phyloP scores from a whole-genome alignment of 176 grass and related monocot species.

The Oryza meyeriana region DNA sequence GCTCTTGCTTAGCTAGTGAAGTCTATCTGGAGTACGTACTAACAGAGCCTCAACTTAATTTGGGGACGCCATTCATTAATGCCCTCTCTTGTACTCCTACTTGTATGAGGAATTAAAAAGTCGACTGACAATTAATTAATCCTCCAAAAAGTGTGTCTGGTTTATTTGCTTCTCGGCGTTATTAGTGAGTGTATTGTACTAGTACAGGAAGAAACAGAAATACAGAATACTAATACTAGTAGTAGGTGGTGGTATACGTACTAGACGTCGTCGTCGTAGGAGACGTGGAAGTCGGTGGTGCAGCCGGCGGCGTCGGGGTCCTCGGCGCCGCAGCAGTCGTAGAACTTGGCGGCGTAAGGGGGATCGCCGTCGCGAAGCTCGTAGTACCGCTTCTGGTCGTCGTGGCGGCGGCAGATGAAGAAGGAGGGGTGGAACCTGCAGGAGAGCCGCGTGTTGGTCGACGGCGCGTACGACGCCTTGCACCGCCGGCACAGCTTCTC shows the following conservation, averaged over 20 bases:
- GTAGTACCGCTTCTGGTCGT: constrained; percentile 97
- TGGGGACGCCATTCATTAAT: no score
- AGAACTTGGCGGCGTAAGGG: constrained; percentile 80
- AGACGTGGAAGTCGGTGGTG: constrained; percentile 57
- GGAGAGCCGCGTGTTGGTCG: constrained; percentile 44
- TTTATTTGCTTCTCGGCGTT: no score
- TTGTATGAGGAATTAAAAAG: no score
- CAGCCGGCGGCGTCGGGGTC: constrained; percentile 70
- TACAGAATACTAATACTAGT: not conserved
- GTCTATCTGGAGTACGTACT: no score
- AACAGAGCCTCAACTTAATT: no score
- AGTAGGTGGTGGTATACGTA: no score
- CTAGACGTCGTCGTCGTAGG: constrained; percentile 58
- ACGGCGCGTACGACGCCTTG: constrained; percentile 51
- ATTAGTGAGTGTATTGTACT: no score
- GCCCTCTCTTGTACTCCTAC: no score
- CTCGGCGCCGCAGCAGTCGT: constrained; percentile 90
- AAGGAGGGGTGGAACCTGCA: constrained; percentile 87
- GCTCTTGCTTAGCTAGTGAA: no score
- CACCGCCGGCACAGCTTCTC: constrained; percentile 61
- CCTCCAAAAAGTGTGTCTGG: no score
- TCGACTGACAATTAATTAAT: no score
- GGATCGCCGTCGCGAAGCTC: constrained; percentile 73
- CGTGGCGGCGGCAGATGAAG: constrained; percentile 84
- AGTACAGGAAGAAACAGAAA: no score